These are phyloP conservation scores for Paracoccidioides brasiliensis DNA, from an alignment of 2,329 filamentous ascomycete species.

Conservation along the genomic window DNA sequence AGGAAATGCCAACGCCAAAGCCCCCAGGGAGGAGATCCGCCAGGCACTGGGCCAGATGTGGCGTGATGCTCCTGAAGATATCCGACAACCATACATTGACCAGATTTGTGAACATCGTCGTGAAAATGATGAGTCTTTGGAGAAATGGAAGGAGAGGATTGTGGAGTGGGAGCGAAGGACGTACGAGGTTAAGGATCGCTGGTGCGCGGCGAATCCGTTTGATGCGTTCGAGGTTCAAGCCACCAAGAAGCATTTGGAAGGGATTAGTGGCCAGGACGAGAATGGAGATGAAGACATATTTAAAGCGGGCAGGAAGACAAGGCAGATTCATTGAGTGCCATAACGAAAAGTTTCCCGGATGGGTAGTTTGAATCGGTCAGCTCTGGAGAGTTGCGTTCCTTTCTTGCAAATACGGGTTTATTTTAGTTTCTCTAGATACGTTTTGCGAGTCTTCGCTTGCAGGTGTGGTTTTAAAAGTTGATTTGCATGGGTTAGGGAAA, in stretches of 20 bases:
- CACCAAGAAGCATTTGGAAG: conserved; percentile 2
- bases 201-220: conserved; percentile 27
- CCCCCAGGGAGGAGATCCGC: conserved; percentile 59
- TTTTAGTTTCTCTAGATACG: background rate
- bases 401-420: background rate
- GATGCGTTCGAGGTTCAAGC: conserved; percentile 11
- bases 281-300: background rate
- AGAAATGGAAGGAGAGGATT: conserved; percentile 60
- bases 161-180: conserved; percentile 34
- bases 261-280: background rate
- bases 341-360: background rate
- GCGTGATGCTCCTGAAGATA: conserved; percentile 59
- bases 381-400: background rate
- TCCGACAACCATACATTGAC: conserved; percentile 65
- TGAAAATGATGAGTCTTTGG: conserved; percentile 48
- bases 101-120: conserved; percentile 59
- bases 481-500: background rate
- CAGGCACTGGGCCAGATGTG: conserved; percentile 81
- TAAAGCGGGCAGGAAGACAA: conserved; percentile 5
- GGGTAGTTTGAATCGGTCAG: background rate
- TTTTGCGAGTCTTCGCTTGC: background rate
- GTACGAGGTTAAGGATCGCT: conserved; percentile 28
- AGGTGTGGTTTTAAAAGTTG: background rate
- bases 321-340: background rate
- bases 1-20: conserved; percentile 55